Evolutionary conservation across 1,139 yeast genomes (phyloP).

Genomic region (Blastobotrys apis): DNA sequence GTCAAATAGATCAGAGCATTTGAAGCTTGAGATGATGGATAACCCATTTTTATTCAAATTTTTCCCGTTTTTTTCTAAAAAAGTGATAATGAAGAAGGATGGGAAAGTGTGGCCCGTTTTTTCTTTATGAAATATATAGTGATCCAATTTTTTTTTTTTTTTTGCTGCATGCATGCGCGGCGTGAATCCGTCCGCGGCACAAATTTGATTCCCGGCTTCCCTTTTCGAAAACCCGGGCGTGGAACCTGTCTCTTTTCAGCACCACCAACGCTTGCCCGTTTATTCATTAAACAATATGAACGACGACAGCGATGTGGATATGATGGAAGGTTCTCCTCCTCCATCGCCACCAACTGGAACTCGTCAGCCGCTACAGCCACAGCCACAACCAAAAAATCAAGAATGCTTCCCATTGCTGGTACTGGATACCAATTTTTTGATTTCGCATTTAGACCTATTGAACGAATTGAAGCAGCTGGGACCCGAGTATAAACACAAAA

Average conservation of each 20-base stretch:
- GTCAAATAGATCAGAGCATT: conserved; percentile 77
- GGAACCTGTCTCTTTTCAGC: too few relatives aligned
- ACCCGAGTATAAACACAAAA: conserved; percentile 41
- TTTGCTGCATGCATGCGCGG: too few relatives aligned
- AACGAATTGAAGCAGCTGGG: conserved; percentile 14
- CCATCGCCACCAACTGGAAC: background rate
- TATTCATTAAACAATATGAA: too few relatives aligned
- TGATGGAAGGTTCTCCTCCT: conserved; percentile 12
- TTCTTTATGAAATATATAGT: too few relatives aligned
- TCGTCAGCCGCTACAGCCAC: background rate
- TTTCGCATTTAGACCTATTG: conserved; percentile 18
- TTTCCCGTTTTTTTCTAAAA: too few relatives aligned
- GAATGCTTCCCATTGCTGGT: conserved; percentile 15
- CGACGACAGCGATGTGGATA: conserved; percentile 11
- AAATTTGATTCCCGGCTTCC: too few relatives aligned
- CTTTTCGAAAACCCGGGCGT: too few relatives aligned
- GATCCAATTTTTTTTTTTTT: too few relatives aligned
- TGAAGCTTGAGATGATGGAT: conserved; percentile 46
- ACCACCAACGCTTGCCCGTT: too few relatives aligned
- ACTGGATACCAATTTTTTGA: conserved; percentile 22
- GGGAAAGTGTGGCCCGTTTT: too few relatives aligned
- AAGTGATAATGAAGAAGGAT: too few relatives aligned
- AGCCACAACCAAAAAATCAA: background rate
- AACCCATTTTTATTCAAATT: conserved; percentile 25
- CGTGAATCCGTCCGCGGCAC: too few relatives aligned